A percentile compares a stretch with the other conserved stretches of the same genome.
These are phyloP conservation scores for Trypanosoma rangeli DNA, from an alignment of 208 protist species.

Conservation along the genomic window DNA sequence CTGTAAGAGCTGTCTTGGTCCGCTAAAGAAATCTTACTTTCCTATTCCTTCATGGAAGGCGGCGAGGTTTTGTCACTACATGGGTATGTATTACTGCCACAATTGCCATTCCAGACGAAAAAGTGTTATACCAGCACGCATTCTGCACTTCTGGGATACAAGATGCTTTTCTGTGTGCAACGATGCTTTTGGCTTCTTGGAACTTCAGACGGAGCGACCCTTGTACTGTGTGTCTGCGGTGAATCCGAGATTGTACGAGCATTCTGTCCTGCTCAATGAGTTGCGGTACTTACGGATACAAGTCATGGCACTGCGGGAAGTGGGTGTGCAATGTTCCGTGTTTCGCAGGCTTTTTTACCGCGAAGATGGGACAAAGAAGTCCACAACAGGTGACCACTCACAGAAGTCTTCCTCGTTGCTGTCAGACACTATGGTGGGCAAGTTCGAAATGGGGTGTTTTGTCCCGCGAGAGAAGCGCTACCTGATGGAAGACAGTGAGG, in stretches of 20 bases:
- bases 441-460: slow-evolving; percentile 9
- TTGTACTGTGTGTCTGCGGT: slow-evolving; percentile 36
- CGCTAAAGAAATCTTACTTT: slow-evolving; percentile 17
- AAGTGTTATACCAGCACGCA: slow-evolving; percentile 32
- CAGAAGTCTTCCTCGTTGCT: background rate
- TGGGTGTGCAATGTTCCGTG: slow-evolving; percentile 30
- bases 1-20: slow-evolving; percentile 32
- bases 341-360: slow-evolving; percentile 39
- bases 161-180: slow-evolving; percentile 33
- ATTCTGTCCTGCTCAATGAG: slow-evolving; percentile 18
- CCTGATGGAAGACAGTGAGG: slow-evolving; percentile 34
- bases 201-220: slow-evolving; percentile 28
- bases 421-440: background rate
- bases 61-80: slow-evolving; percentile 58
- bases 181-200: slow-evolving; percentile 31
- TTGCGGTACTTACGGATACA: slow-evolving; percentile 31
- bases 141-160: slow-evolving; percentile 48
- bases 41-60: slow-evolving; percentile 24
- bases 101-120: slow-evolving; percentile 29
- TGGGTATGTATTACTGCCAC: slow-evolving; percentile 45
- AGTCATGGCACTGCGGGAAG: slow-evolving; percentile 29
- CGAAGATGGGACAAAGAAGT: background rate
- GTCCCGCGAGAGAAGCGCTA: slow-evolving; percentile 33
- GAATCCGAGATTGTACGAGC: slow-evolving; percentile 30
- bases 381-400: background rate